Percentiles rank a stretch among this genome's conserved stretches.
Conservation (phyloP, 805 yeast genomes). For the Wickerhamiella nectarea region DNA sequence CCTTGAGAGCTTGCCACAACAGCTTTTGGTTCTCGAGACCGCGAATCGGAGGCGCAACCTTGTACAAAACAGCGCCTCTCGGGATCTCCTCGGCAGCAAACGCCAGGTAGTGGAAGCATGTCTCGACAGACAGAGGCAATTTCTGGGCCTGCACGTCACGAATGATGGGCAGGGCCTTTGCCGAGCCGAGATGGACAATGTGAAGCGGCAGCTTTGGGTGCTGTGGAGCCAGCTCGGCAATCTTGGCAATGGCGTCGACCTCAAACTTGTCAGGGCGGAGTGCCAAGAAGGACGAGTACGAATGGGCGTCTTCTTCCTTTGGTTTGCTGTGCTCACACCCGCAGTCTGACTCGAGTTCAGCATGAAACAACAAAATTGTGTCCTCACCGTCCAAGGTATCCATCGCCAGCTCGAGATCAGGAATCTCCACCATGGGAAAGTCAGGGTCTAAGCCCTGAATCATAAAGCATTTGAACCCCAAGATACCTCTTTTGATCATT, state of each 20-base stretch:
- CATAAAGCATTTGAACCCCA: slow-evolving; percentile 87
- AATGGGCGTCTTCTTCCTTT: slow-evolving; percentile 35
- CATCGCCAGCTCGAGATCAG: slow-evolving; percentile 57
- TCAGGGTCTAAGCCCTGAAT: slow-evolving; percentile 95
- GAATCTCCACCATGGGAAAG: slow-evolving; percentile 66
- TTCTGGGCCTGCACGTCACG: slow-evolving; percentile 41
- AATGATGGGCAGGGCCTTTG: slow-evolving; percentile 66
- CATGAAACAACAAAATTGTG: slow-evolving; percentile 82
- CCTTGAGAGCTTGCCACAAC: slow-evolving; percentile 66
- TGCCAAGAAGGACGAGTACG: slow-evolving; percentile 59
- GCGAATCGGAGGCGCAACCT: slow-evolving; percentile 93
- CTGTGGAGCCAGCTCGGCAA: slow-evolving; percentile 46
- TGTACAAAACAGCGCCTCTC: slow-evolving; percentile 65
- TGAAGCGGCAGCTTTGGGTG: slow-evolving; percentile 40
- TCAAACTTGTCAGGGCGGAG: slow-evolving; percentile 86
- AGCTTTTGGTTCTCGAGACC: slow-evolving; percentile 52
- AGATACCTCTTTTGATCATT: slow-evolving; percentile 68
- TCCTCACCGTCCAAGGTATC: slow-evolving; percentile 42
- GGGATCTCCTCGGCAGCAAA: slow-evolving; percentile 67
- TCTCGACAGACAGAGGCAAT: slow-evolving; percentile 57
- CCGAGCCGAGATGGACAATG: slow-evolving; percentile 81
- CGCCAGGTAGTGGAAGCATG: slow-evolving; percentile 85
- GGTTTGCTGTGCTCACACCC: slow-evolving; percentile 6
- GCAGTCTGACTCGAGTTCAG: slow-evolving; percentile 58
- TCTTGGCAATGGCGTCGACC: slow-evolving; percentile 63